Evolutionary conservation across 1,284 basidiomycete genomes (phyloP).

Genomic region (Sanghuangporus sanghuang): DNA sequence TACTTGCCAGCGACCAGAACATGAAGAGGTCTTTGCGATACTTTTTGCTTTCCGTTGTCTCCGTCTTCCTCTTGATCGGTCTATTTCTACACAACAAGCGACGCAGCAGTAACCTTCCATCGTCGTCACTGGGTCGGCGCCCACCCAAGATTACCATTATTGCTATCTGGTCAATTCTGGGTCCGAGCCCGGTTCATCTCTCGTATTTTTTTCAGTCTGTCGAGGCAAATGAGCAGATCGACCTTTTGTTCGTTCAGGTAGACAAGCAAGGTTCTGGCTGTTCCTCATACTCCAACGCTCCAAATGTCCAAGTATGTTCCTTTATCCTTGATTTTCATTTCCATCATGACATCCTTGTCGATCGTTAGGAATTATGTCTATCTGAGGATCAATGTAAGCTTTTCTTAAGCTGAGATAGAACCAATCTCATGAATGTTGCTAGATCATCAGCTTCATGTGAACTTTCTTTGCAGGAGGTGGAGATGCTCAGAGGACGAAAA

Average conservation of each 20-base stretch:
- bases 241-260: constrained; percentile 14
- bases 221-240: constrained; percentile 16
- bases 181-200: constrained; percentile 8
- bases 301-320: constrained; percentile 12
- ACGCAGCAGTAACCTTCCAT: background rate
- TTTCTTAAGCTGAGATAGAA: background rate
- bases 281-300: constrained; percentile 10
- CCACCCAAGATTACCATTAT: background rate
- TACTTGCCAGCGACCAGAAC: background rate
- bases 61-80: background rate
- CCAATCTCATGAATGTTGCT: background rate
- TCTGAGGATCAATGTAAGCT: constrained; percentile 12
- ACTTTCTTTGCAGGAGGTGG: constrained; percentile 18
- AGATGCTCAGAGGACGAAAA: constrained; percentile 14
- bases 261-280: constrained; percentile 7
- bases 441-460: constrained; percentile 16
- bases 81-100: background rate
- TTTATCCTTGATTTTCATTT: background rate
- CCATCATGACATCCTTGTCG: background rate
- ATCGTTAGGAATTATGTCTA: constrained; percentile 13
- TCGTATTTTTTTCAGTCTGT: constrained; percentile 18
- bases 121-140: background rate
- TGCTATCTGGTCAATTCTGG: constrained; percentile 11
- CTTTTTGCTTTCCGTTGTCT: background rate
- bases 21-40: constrained; percentile 1